Conservation (phyloP, 2,329 filamentous ascomycete genomes). For the Hypomyces rosellus region DNA sequence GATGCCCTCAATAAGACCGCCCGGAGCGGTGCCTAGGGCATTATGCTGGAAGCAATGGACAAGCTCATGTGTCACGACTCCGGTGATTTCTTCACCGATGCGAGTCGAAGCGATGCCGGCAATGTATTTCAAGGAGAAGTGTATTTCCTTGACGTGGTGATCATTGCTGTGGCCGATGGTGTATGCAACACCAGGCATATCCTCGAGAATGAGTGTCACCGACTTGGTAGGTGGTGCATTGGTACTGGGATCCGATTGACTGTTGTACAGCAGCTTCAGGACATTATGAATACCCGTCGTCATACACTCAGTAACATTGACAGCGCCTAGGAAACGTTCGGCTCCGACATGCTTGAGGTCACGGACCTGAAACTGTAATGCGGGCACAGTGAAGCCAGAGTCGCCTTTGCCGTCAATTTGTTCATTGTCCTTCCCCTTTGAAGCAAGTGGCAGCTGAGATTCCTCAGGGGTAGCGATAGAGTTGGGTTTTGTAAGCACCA, state of each 20-base stretch:
- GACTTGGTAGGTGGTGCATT: constrained; percentile 64
- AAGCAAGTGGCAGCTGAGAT: not conserved
- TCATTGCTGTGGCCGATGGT: constrained; percentile 77
- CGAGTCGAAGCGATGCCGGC: constrained; percentile 37
- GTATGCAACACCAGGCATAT: constrained; percentile 82
- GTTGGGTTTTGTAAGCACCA: too few species aligned
- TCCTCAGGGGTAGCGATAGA: not conserved
- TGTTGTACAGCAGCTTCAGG: constrained; percentile 62
- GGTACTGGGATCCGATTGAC: constrained; percentile 34
- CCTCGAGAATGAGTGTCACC: constrained; percentile 73
- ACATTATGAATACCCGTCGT: constrained; percentile 60
- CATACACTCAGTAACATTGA: constrained; percentile 59
- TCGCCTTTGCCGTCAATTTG: not conserved
- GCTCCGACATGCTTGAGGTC: constrained; percentile 56
- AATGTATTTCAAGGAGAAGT: constrained; percentile 77
- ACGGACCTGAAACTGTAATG: constrained; percentile 53
- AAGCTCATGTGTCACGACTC: constrained; percentile 85
- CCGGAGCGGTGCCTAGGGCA: constrained; percentile 53
- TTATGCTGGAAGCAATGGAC: constrained; percentile 93
- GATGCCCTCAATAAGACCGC: constrained; percentile 82
- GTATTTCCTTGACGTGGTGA: constrained; percentile 84
- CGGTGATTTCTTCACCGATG: constrained; percentile 59
- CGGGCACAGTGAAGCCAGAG: constrained; percentile 39
- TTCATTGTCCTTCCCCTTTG: not conserved
- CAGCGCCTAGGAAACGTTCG: constrained; percentile 57